Conservation (phyloP, 2,329 filamentous ascomycete species). For the Fusarium xyrophilum region DNA sequence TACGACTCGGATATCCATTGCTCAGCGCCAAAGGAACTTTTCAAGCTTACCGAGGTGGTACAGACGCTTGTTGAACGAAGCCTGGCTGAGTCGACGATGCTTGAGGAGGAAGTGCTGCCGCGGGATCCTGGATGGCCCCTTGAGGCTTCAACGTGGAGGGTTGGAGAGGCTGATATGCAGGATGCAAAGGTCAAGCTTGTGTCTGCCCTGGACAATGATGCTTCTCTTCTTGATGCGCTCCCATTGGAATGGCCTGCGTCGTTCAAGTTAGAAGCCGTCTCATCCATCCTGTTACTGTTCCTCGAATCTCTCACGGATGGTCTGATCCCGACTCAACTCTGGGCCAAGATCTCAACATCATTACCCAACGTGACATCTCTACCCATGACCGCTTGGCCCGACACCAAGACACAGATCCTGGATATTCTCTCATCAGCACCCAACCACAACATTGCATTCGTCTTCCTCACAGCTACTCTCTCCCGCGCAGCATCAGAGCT, state of each 20-base stretch:
- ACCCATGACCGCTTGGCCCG: conserved; percentile 42
- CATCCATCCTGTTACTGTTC: conserved; percentile 76
- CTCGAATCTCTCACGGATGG: conserved; percentile 79
- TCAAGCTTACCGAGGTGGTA: conserved; percentile 84
- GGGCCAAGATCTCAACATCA: conserved; percentile 70
- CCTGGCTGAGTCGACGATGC: conserved; percentile 67
- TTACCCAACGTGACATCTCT: conserved; percentile 51
- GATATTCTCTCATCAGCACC: conserved; percentile 76
- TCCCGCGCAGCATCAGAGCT: conserved; percentile 60
- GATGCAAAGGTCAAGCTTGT: conserved; percentile 51
- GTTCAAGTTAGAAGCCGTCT: conserved; percentile 76
- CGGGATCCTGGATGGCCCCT: conserved; percentile 68
- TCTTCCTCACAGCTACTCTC: conserved; percentile 83
- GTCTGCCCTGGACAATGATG: conserved; percentile 77
- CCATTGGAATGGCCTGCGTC: conserved; percentile 67
- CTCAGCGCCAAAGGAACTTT: conserved; percentile 87
- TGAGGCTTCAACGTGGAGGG: conserved; percentile 50
- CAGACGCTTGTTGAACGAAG: conserved; percentile 63
- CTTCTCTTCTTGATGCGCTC: conserved; percentile 66
- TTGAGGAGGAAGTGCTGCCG: conserved; percentile 61
- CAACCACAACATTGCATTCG: conserved; percentile 86
- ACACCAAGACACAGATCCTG: conserved; percentile 64
- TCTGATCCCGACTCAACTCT: conserved; percentile 73
- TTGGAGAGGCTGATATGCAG: conserved; percentile 35
- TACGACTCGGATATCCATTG: conserved; percentile 68